Conservation (phyloP, 2,329 filamentous ascomycete genomes). For the Aspergillus arachidicola region DNA sequence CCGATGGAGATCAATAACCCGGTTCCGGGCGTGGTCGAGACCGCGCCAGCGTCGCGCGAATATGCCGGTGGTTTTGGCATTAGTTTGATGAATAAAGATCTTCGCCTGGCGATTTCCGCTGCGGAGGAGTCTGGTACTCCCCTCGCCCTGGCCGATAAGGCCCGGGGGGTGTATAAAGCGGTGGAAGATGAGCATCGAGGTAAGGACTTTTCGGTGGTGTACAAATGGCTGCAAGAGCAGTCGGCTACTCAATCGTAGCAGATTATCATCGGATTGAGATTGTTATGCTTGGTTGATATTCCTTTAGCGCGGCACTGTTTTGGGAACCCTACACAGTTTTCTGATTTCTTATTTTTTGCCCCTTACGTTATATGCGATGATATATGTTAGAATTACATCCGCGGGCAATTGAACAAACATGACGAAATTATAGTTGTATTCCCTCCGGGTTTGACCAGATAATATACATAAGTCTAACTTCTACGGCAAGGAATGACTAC, state of each 20-base stretch:
- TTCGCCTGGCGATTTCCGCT: conserved; percentile 72
- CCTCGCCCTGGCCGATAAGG: conserved; percentile 65
- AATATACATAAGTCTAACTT: conserved; percentile 10
- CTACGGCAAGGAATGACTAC: neutral
- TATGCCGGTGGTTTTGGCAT: conserved; percentile 80
- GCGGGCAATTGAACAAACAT: neutral
- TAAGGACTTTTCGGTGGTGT: conserved; percentile 80
- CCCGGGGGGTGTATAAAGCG: conserved; percentile 67
- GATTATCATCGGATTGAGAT: neutral
- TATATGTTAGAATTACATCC: neutral
- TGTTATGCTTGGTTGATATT: neutral
- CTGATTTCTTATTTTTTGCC: neutral
- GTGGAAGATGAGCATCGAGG: conserved; percentile 67
- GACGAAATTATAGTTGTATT: neutral
- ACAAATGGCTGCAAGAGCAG: conserved; percentile 62
- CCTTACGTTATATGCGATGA: neutral
- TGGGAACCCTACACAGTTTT: neutral
- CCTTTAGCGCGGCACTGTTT: neutral
- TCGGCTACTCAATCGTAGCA: conserved; percentile 18
- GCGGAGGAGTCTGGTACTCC: conserved; percentile 68
- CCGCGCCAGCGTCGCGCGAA: conserved; percentile 72
- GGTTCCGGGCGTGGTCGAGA: conserved; percentile 78
- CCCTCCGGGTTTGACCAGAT: neutral
- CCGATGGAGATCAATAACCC: conserved; percentile 95
- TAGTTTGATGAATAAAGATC: conserved; percentile 77